Evolutionary conservation across 306 rosid species (phyloP).

Genomic region (Rubus idaeus): DNA sequence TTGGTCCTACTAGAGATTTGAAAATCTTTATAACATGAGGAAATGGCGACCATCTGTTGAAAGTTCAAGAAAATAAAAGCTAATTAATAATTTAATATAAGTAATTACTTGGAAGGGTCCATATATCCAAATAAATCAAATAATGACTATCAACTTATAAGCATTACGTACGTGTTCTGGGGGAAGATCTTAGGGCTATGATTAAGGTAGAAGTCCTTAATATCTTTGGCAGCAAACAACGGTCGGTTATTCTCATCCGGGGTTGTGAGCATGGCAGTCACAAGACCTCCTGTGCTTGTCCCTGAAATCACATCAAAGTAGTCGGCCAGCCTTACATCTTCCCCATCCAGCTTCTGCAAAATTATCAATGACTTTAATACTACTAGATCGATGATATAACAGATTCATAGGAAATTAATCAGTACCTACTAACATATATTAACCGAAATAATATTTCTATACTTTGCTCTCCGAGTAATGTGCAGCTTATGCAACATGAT

Average conservation of each 20-base stretch:
- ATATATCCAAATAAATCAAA: neutral
- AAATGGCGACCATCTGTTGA: slow-evolving; percentile 29
- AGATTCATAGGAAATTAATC: neutral
- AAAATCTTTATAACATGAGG: slow-evolving; percentile 9
- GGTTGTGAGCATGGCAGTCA: slow-evolving; percentile 60
- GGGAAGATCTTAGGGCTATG: slow-evolving; percentile 61
- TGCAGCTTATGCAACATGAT: neutral
- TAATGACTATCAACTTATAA: too few relatives aligned
- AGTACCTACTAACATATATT: neutral
- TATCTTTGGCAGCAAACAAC: slow-evolving; percentile 56
- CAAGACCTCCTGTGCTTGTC: slow-evolving; percentile 67
- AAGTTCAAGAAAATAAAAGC: neutral
- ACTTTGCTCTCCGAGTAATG: neutral
- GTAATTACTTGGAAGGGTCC: neutral
- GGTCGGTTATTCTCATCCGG: slow-evolving; percentile 66
- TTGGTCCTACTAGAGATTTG: slow-evolving; percentile 56
- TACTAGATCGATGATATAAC: neutral
- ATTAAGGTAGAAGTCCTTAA: slow-evolving; percentile 53
- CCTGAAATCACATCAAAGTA: slow-evolving; percentile 70
- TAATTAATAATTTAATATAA: neutral
- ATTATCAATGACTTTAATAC: neutral
- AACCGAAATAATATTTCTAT: too few relatives aligned
- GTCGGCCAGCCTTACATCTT: slow-evolving; percentile 55
- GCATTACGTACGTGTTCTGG: slow-evolving; percentile 32
- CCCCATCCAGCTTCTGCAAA: slow-evolving; percentile 61